Evolutionary conservation across 495 filamentous ascomycete species (phyloP), one percentile per base, ranked within the genome.

Genomic region (Trichoderma virens): DNA sequence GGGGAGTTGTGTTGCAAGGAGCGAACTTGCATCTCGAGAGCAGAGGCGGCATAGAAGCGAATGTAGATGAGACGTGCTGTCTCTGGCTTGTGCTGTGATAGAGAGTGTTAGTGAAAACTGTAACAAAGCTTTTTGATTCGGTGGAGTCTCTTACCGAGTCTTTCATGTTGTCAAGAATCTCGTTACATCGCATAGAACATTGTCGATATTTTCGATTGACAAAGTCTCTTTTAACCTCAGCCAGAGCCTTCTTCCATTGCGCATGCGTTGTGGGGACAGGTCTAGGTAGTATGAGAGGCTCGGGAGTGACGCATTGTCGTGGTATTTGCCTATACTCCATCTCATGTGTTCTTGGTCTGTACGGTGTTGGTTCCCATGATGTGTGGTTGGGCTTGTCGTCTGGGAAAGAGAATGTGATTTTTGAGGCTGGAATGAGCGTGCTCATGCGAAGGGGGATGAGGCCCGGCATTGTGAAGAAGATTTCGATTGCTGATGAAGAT

Each of bases 1-100:
- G 73, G 68, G 2, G 79, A 78, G 51, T 71, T 74, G 13, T 71
- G 69, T 2, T 78, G 78, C 9, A 83, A 72, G 18, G 79, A 72
- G 25, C 75, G 75, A n/a, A 81, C 80, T 56, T 76, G 81, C 43
- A 79, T 74, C 67, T 85, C 82, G 35, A 82, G 72, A 3, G 79
- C 81, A 18, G 76, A 77, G 2, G 82, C 82, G 8, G 80, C 80
- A 61, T 81, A 83, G 68, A 84, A 85, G 62, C 78, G 78, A 5
- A 85, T 69, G 64, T 84, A 82, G 56, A 84, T 81, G 7, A 78
- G 71, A 68, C 81, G 78, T 16, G 80, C 62, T 16, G 82, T 79
- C 61, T 82, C 79, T 39, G 78, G 68, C 13, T 74, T 66, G 8
- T 73, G 68, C 63, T 67, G 23, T 8, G 28, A 8, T n/a, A n/a